Evolutionary conservation across 495 filamentous ascomycete genomes (phyloP).

Genomic region (Trichoderma virens): DNA sequence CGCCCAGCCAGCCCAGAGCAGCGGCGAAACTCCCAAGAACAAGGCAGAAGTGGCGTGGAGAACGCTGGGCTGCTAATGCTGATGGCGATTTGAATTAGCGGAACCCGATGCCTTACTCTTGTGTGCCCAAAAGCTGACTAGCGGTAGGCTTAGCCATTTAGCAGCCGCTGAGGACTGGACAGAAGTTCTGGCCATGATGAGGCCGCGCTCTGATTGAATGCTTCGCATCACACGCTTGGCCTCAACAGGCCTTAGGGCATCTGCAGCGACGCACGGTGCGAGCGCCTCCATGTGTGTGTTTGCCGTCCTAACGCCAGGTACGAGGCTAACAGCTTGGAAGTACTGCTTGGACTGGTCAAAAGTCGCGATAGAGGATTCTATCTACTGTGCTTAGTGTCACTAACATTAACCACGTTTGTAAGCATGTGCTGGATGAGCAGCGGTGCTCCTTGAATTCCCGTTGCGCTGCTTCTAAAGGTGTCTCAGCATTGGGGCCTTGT

Average conservation of each 20-base stretch:
- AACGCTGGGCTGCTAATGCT: background rate
- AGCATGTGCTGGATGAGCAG: background rate
- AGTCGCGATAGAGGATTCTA: too few species aligned
- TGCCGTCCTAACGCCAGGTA: background rate
- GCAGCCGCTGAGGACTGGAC: conserved; percentile 4
- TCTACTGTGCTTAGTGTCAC: background rate
- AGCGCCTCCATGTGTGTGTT: conserved; percentile 1
- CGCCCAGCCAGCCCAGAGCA: background rate
- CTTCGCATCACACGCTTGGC: background rate
- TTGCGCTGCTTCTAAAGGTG: too few species aligned
- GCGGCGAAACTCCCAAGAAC: background rate
- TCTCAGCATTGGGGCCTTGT: too few species aligned
- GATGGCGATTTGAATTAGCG: background rate
- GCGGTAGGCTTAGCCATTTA: background rate
- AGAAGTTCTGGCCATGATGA: background rate
- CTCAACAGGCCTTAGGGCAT: background rate
- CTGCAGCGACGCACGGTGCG: background rate
- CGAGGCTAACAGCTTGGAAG: too few species aligned
- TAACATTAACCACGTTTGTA: background rate
- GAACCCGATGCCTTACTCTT: background rate
- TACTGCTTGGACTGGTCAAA: too few species aligned
- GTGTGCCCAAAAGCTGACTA: conserved; percentile 4
- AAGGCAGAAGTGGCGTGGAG: background rate
- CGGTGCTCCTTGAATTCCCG: too few species aligned
- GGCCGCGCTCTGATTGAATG: background rate